These are phyloP conservation scores for Scleroderma citrinum DNA, from an alignment of 768 basidiomycete species.

Conservation along the genomic window DNA sequence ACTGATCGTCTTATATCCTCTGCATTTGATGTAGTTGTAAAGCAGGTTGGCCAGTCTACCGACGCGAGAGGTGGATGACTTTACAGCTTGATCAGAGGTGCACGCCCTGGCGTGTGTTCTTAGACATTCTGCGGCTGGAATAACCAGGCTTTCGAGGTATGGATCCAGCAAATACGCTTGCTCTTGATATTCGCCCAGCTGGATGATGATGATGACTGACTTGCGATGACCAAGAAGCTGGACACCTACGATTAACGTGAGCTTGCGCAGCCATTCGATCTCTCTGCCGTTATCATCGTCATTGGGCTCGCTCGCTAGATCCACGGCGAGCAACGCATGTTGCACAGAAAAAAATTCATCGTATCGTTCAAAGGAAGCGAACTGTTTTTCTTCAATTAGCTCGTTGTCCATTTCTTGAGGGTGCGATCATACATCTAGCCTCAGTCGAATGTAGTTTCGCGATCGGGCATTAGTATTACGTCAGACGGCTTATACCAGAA, in stretches of 20 bases:
- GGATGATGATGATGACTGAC: slow-evolving; percentile 1
- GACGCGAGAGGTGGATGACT: slow-evolving; percentile 36
- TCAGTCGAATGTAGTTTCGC: no score
- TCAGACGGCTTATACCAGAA: slow-evolving; percentile 9
- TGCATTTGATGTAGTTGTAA: slow-evolving; percentile 78
- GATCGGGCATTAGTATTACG: slow-evolving; percentile 10
- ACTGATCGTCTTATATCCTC: slow-evolving; percentile 92
- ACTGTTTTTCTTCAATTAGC: slow-evolving; percentile 37
- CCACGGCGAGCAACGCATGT: slow-evolving; percentile 40
- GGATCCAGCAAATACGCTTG: slow-evolving; percentile 92
- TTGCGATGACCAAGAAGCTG: not conserved
- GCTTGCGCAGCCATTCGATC: slow-evolving; percentile 33
- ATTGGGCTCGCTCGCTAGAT: slow-evolving; percentile 40
- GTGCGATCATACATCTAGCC: not conserved
- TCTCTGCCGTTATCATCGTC: slow-evolving; percentile 42
- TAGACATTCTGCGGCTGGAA: slow-evolving; percentile 63
- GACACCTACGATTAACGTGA: slow-evolving; percentile 46
- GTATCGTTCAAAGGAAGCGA: slow-evolving; percentile 55
- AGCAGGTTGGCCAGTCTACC: slow-evolving; percentile 55
- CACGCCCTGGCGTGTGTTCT: slow-evolving; percentile 47
- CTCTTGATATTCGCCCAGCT: slow-evolving; percentile 91
- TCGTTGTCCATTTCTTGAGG: slow-evolving; percentile 33
- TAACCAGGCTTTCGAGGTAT: slow-evolving; percentile 70
- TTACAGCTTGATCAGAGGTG: slow-evolving; percentile 21
- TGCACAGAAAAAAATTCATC: slow-evolving; percentile 56